A percentile compares a stretch with the other conserved stretches of the same genome.
Evolutionary conservation across 345 rosid species (phyloP).

Genomic region (Jatropha curcas): DNA sequence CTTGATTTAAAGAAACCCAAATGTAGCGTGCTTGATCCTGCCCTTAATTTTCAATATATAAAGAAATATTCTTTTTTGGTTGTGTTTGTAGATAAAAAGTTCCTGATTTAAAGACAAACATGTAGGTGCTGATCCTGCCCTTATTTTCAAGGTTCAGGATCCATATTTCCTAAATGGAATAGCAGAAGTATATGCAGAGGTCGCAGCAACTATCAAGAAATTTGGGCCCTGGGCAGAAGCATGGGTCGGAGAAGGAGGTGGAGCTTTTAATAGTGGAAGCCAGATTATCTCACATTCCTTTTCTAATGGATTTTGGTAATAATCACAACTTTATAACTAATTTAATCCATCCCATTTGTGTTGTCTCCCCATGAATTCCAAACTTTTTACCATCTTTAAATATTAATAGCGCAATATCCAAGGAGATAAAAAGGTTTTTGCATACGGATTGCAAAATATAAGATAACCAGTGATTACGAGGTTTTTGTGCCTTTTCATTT

Average conservation of each 20-base stretch:
- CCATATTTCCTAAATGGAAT: constrained; percentile 41
- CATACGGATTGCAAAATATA: too few species aligned
- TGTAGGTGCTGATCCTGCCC: constrained; percentile 43
- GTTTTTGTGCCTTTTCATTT: not conserved
- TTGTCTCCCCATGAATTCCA: too few species aligned
- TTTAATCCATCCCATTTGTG: not conserved
- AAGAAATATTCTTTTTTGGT: not conserved
- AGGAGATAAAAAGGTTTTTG: too few species aligned
- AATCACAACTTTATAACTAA: not conserved
- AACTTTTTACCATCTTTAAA: too few species aligned
- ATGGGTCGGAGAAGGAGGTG: constrained; percentile 68
- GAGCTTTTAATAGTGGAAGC: constrained; percentile 68
- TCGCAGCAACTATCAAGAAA: constrained; percentile 15
- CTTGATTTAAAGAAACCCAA: not conserved
- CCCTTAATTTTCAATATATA: constrained; percentile 33
- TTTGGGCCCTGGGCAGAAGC: constrained; percentile 53
- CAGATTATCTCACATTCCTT: constrained; percentile 55
- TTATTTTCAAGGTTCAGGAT: constrained; percentile 50
- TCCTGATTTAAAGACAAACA: not conserved
- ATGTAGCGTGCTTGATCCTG: constrained; percentile 45
- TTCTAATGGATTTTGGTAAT: constrained; percentile 57
- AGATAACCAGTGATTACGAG: too few species aligned
- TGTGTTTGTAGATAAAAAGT: too few species aligned
- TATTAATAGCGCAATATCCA: too few species aligned
- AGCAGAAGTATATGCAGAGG: constrained; percentile 44